Base-by-base conservation (phyloP, 2,329 filamentous ascomycete genomes). In the Thielaviopsis euricoi region DNA sequence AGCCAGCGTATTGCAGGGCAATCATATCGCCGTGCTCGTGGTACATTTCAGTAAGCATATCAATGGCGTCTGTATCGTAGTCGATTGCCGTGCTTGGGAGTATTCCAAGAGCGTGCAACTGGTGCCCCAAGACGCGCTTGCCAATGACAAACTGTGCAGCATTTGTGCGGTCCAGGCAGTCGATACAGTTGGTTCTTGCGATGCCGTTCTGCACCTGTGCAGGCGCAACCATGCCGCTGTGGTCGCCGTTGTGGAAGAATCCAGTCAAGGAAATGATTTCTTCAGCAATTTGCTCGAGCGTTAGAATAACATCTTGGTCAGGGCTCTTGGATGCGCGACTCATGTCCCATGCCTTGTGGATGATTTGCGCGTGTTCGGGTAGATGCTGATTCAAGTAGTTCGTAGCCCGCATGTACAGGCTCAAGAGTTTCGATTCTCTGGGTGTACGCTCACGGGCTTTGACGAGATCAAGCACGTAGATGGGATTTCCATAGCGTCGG, bases 331-430 rank as follows among this genome's bases (percentile, higher is more conserved):
- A 89, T 5, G 93, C 91, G 60, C 93, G 80, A 61, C 90, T 95
- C 93, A 98, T 98, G 67, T 98, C 93, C 82, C 93, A 98, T 2
- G 91, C 89, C 65, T 93, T 89, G 69, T 98, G 91, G 10, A 91
- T 81, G 55, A 98, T 95, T 67, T 88, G 89, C 66, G 90, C 88
- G 58, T 83, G 84, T 1, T 77, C 71, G 0, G 93, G 91, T 1
- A 98, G 74, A 60, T 94, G 95, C 67, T 97, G 91, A 63, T 97
- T 98, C 53, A 98, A 81, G 65, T 98, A 98, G 49, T 83, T 80
- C 62, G 97, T 85, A 5, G 89, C 89, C 63, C 86, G 81, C 3
- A 89, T 89, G 67, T 89, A 97, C 68, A 96, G 91, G 40, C 83
- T 77, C 1, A 97, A 74, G 6, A 98, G 74, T 67, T 96, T 96